Conservation (phyloP, 768 basidiomycete genomes). For the Hericium rajendrae region DNA sequence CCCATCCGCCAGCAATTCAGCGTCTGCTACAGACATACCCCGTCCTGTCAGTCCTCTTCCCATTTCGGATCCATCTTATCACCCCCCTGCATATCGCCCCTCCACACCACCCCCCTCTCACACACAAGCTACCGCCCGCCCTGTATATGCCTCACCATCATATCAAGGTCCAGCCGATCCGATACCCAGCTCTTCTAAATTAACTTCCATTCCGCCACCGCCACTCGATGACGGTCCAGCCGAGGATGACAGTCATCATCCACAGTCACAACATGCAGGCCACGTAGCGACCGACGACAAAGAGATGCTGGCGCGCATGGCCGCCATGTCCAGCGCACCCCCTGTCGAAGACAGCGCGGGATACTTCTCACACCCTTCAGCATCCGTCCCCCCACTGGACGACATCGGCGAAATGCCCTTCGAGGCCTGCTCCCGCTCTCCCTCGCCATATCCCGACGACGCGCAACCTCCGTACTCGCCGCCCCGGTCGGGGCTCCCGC, state of each 20-base stretch:
- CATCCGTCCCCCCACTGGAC: constrained; percentile 7
- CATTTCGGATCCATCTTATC: not conserved
- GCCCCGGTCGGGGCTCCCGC: constrained; percentile 4
- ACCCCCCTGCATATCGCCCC: constrained; percentile 11
- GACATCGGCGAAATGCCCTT: constrained; percentile 2
- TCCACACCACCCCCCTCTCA: not conserved
- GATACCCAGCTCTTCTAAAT: constrained; percentile 2
- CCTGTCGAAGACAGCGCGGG: not conserved
- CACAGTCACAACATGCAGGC: constrained; percentile 12
- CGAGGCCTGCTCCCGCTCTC: not conserved
- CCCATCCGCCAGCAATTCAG: not conserved
- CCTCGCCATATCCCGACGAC: constrained; percentile 4
- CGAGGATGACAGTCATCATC: not conserved
- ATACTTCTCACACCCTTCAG: not conserved
- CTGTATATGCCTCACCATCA: not conserved
- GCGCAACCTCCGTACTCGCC: constrained; percentile 10
- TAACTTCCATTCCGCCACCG: not conserved
- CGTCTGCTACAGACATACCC: not conserved
- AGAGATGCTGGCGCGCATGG: constrained; percentile 23
- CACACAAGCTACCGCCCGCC: too few relatives aligned
- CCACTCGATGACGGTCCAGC: not conserved
- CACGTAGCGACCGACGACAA: constrained; percentile 31
- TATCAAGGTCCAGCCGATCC: not conserved
- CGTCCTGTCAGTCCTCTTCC: not conserved
- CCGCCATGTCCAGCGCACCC: constrained; percentile 16